Evolutionary conservation across 2,329 filamentous ascomycete species (phyloP).

Genomic region (Mycogone perniciosa): DNA sequence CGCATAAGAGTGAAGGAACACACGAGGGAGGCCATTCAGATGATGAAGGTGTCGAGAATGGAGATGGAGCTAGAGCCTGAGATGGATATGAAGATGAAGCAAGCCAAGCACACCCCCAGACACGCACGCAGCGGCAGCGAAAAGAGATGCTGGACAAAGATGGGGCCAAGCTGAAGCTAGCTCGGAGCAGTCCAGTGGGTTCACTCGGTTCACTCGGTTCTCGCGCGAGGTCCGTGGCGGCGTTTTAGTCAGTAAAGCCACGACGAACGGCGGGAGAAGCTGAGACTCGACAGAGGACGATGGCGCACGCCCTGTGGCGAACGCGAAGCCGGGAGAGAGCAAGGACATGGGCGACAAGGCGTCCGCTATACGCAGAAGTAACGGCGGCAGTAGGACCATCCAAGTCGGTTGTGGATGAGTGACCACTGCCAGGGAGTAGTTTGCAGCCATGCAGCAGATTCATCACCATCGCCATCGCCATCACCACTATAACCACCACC

Average conservation of each 20-base stretch:
- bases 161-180: slow-evolving; percentile 12
- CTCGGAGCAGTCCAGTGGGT: slow-evolving; percentile 1
- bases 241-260: background rate
- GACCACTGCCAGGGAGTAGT: too few species aligned
- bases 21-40: slow-evolving; percentile 4
- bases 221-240: slow-evolving; percentile 13
- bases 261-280: slow-evolving; percentile 4
- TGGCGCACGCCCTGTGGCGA: too few species aligned
- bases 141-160: slow-evolving; percentile 3
- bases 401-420: too few species aligned
- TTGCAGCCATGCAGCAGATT: too few species aligned
- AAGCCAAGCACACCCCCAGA: background rate
- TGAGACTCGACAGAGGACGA: background rate
- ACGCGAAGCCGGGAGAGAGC: too few species aligned
- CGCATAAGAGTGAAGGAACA: slow-evolving; percentile 2
- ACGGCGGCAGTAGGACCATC: too few species aligned
- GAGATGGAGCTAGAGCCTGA: background rate
- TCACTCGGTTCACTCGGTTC: slow-evolving; percentile 9
- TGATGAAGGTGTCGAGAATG: slow-evolving; percentile 4
- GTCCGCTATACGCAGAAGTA: too few species aligned
- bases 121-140: slow-evolving; percentile 3
- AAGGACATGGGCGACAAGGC: too few species aligned
- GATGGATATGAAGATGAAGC: slow-evolving; percentile 7
- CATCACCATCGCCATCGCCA: too few species aligned
- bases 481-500: too few species aligned